These are phyloP conservation scores for Lipomyces sp. DNA, from an alignment of 805 yeast species.

Conservation along the genomic window DNA sequence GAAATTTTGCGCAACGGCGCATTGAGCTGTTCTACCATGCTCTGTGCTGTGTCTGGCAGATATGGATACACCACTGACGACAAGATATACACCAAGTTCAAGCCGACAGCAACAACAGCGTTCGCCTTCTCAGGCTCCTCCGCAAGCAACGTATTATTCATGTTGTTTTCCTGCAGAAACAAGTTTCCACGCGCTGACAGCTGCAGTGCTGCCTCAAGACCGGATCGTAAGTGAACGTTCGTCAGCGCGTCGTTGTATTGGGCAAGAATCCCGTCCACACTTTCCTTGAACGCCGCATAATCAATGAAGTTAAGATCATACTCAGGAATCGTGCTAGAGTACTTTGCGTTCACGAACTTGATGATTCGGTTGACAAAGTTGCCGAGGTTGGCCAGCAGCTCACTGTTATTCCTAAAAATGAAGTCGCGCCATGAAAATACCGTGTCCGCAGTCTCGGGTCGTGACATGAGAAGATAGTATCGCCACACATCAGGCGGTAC, in stretches of 20 bases:
- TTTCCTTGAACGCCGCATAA: conserved; percentile 51
- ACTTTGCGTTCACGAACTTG: conserved; percentile 87
- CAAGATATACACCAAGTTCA: conserved; percentile 85
- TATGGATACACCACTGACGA: conserved; percentile 82
- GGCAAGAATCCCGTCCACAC: conserved; percentile 64
- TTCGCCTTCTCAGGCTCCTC: conserved; percentile 80
- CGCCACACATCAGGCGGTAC: conserved; percentile 95
- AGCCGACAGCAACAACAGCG: conserved; percentile 89
- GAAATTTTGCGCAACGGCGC: conserved; percentile 81
- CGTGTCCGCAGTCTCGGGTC: conserved; percentile 96
- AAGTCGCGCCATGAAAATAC: conserved; percentile 98
- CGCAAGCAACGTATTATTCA: conserved; percentile 83
- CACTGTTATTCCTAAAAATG: conserved; percentile 90
- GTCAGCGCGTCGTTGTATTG: conserved; percentile 76
- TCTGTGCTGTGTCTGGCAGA: conserved; percentile 81
- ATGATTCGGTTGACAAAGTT: conserved; percentile 93
- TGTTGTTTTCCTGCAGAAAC: conserved; percentile 93
- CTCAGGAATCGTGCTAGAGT: conserved; percentile 84
- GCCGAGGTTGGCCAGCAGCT: conserved; percentile 93
- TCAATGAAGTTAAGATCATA: conserved; percentile 60
- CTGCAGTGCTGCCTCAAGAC: conserved; percentile 89
- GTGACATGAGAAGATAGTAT: conserved; percentile 85
- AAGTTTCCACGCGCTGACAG: conserved; percentile 91
- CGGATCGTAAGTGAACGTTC: conserved; percentile 78
- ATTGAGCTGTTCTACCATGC: conserved; percentile 77